These are phyloP conservation scores for Zopfia rhizophila DNA, from an alignment of 2,329 filamentous ascomycete genomes.

Conservation along the genomic window DNA sequence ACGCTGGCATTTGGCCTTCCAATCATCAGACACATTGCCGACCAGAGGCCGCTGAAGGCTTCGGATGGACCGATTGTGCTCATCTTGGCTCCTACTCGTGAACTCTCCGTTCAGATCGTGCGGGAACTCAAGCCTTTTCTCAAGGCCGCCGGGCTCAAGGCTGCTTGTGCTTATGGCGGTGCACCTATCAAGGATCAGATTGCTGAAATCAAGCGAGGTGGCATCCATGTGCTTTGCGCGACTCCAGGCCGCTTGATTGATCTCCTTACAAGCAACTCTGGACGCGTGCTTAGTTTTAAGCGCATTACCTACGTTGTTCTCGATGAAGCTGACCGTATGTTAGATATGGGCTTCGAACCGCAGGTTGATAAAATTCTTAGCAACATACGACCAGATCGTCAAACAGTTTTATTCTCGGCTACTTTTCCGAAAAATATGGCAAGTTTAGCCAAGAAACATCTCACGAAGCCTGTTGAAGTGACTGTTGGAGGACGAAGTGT, in stretches of 20 bases:
- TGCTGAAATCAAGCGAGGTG: slow-evolving; percentile 92
- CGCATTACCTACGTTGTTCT: slow-evolving; percentile 94
- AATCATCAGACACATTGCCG: slow-evolving; percentile 98
- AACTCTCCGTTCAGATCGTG: slow-evolving; percentile 93
- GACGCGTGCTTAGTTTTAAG: slow-evolving; percentile 90
- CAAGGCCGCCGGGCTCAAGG: slow-evolving; percentile 83
- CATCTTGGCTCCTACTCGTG: slow-evolving; percentile 93
- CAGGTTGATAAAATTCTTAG: slow-evolving; percentile 97
- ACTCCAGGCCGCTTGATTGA: slow-evolving; percentile 97
- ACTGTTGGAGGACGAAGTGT: slow-evolving; percentile 85
- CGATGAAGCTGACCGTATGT: slow-evolving; percentile 98
- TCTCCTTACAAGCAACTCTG: slow-evolving; percentile 89
- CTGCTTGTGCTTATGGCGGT: slow-evolving; percentile 93
- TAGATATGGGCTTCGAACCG: slow-evolving; percentile 99
- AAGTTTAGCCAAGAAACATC: slow-evolving; percentile 85
- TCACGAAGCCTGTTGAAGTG: slow-evolving; percentile 88
- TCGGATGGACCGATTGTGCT: slow-evolving; percentile 88
- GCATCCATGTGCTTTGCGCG: slow-evolving; percentile 88
- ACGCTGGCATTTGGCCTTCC: slow-evolving; percentile 94
- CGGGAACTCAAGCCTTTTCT: slow-evolving; percentile 94
- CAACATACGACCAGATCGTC: slow-evolving; percentile 89
- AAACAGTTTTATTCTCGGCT: slow-evolving; percentile 95
- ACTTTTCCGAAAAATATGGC: slow-evolving; percentile 97
- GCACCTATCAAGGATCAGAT: slow-evolving; percentile 98
- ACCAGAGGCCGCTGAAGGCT: slow-evolving; percentile 82